Evolutionary conservation across 1,284 basidiomycete species (phyloP), one percentile per base, ranked within the genome.

Genomic region (Sporisorium sorghi): DNA sequence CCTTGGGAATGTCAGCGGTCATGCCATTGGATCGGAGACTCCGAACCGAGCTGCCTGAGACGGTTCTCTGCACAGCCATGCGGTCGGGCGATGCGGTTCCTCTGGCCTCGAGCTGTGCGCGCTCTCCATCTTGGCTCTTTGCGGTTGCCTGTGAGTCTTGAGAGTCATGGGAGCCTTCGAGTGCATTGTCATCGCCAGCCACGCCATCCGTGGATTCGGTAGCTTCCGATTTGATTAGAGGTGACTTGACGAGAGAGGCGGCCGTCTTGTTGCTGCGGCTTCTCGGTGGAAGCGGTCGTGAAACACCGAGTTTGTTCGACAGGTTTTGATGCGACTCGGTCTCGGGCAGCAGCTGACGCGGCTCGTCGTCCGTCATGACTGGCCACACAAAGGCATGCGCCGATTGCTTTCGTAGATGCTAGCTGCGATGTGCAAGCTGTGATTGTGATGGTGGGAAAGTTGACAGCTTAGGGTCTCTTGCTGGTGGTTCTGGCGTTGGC

Each of bases 1-100:
- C 71, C 42, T 55, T 75, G 10, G 78, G 67, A 11, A 81, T 80
- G n/a, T 80, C 77, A 14, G 43, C 19, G 15, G 37, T 30, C 0
- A 19, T 19, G 15, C 26, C 39, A 17, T 52, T 63, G 40, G 66
- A 58, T 40, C 66, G 59, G 46, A 26, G 55, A 43, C 66, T 63
- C 30, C 60, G 59, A 26, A 63, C 44, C 1, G 70, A 67, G n/a
- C 39, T 50, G 14, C 71, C 58, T 1, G 71, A 73, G 0, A 65
- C 61, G 19, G 58, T 50, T 12, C 65, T 30, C 49, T 69, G 65
- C 14, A 60, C 55, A 5, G 61, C n/a, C 53, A 61, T 49, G 8
- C 33, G 46, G 10, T 62, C 55, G 12, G 61, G 70, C 4, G 64
- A 68, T 9, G 70, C 70, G n/a, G 57, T 64, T 37, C 70, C 60